A percentile compares a stretch with the other conserved stretches of the same genome.
phyloP scores from a whole-genome alignment of 2,329 filamentous ascomycete species.

The Colletotrichum tofieldiae region DNA sequence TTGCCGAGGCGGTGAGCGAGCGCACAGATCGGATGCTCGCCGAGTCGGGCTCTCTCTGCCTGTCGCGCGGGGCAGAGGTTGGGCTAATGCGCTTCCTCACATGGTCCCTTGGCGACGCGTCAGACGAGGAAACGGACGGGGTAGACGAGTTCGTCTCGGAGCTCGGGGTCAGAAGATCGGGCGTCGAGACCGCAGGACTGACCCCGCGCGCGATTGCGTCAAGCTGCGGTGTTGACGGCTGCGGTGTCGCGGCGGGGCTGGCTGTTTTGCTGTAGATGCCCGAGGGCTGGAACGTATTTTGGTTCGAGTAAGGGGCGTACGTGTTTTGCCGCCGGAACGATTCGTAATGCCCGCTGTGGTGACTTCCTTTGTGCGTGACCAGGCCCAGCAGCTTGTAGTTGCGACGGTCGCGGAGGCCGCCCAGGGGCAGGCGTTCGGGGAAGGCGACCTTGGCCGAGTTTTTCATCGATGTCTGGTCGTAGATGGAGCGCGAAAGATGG shows the following conservation, averaged over 20 bases:
- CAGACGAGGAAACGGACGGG: conserved; percentile 55
- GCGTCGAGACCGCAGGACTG: conserved; percentile 63
- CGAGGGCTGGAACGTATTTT: conserved; percentile 82
- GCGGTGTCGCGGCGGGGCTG: conserved; percentile 66
- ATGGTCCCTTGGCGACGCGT: conserved; percentile 45
- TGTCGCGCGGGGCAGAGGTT: conserved; percentile 49
- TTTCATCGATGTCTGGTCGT: conserved; percentile 87
- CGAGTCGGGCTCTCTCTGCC: conserved; percentile 63
- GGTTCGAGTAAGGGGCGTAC: conserved; percentile 85
- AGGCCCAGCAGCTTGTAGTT: conserved; percentile 89
- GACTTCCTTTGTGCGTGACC: conserved; percentile 95
- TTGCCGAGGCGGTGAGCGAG: conserved; percentile 71
- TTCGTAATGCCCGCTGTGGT: conserved; percentile 97
- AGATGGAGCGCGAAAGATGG: conserved; percentile 94
- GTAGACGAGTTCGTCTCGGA: conserved; percentile 56
- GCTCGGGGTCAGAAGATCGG: conserved; percentile 61
- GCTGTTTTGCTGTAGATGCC: conserved; percentile 79
- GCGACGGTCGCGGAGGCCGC: conserved; percentile 82
- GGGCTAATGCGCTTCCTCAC: conserved; percentile 31
- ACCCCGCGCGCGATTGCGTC: conserved; percentile 53
- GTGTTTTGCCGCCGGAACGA: conserved; percentile 89
- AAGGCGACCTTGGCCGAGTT: conserved; percentile 96
- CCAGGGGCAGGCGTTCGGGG: conserved; percentile 87
- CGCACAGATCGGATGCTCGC: conserved; percentile 70
- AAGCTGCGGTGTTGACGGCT: conserved; percentile 64